Conservation (phyloP, 2,329 filamentous ascomycete species). For the Phialophora expanda region DNA sequence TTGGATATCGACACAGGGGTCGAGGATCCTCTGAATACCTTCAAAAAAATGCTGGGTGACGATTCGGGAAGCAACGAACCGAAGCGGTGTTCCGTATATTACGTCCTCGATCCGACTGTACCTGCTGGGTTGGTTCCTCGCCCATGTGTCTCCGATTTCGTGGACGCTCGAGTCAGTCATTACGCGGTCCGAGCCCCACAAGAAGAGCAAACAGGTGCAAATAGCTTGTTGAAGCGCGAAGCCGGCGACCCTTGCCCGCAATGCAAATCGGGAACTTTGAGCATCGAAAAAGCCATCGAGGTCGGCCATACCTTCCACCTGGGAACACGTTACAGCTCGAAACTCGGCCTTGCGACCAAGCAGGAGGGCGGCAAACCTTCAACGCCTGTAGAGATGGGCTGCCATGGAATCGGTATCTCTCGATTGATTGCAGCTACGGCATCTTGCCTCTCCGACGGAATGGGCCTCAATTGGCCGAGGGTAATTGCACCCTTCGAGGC, state of each 20-base stretch:
- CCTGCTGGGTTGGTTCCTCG: slow-evolving; percentile 10
- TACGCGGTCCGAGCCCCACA: slow-evolving; percentile 22
- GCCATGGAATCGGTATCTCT: slow-evolving; percentile 92
- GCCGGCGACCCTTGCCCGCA: slow-evolving; percentile 74
- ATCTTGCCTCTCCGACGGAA: slow-evolving; percentile 71
- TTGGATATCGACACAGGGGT: slow-evolving; percentile 74
- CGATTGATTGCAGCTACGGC: slow-evolving; percentile 87
- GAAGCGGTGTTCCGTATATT: slow-evolving; percentile 30
- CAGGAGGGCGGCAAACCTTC: slow-evolving; percentile 40
- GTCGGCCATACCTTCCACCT: slow-evolving; percentile 95
- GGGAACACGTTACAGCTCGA: slow-evolving; percentile 82
- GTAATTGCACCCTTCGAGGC: slow-evolving; percentile 84
- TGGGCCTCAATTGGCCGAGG: slow-evolving; percentile 85
- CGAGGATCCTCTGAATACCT: slow-evolving; percentile 54
- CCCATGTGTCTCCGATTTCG: background rate
- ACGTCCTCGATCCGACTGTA: slow-evolving; percentile 35
- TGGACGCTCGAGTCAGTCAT: slow-evolving; percentile 6
- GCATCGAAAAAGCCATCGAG: slow-evolving; percentile 77
- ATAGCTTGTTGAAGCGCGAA: slow-evolving; percentile 65
- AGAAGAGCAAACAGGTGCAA: slow-evolving; percentile 4
- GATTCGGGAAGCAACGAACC: slow-evolving; percentile 45
- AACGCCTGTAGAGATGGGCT: slow-evolving; percentile 85
- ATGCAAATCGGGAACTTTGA: slow-evolving; percentile 69
- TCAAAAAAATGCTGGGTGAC: slow-evolving; percentile 19
- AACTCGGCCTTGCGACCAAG: slow-evolving; percentile 67